phyloP scores from a whole-genome alignment of 805 yeast genomes.

The Candida pseudoglaebosa region DNA sequence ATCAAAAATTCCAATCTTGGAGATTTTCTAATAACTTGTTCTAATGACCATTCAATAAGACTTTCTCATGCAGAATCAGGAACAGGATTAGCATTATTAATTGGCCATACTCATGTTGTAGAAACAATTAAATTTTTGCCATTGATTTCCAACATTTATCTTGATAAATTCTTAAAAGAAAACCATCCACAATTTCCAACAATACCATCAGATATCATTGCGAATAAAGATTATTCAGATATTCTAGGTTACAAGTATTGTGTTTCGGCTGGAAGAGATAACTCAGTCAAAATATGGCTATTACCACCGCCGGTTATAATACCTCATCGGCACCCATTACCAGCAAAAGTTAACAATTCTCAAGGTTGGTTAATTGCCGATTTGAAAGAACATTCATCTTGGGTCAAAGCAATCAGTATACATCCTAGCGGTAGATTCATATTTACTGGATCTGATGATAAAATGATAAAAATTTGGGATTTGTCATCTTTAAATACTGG shows the following conservation, averaged over 20 bases:
- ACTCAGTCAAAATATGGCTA: slow-evolving; percentile 69
- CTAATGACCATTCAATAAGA: slow-evolving; percentile 74
- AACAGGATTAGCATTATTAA: slow-evolving; percentile 58
- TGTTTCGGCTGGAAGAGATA: slow-evolving; percentile 78
- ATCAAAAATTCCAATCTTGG: slow-evolving; percentile 28
- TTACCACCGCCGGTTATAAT: slow-evolving; percentile 62
- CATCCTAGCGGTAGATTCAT: slow-evolving; percentile 77
- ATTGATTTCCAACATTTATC: slow-evolving; percentile 35
- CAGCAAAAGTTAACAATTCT: slow-evolving; percentile 47
- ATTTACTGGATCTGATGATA: slow-evolving; percentile 77
- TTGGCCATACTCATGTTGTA: slow-evolving; percentile 81
- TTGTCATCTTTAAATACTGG: slow-evolving; percentile 35
- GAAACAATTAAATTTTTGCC: slow-evolving; percentile 74
- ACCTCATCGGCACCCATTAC: slow-evolving; percentile 53
- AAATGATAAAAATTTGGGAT: slow-evolving; percentile 75
- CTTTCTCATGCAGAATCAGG: slow-evolving; percentile 65
- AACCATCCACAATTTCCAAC: slow-evolving; percentile 27
- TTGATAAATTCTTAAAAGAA: slow-evolving; percentile 43
- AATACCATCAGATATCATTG: slow-evolving; percentile 27
- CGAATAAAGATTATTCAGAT: slow-evolving; percentile 23
- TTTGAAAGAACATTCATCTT: slow-evolving; percentile 73
- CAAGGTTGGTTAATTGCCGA: slow-evolving; percentile 57
- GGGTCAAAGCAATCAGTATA: slow-evolving; percentile 69
- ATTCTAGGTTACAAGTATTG: slow-evolving; percentile 64
- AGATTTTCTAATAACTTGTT: slow-evolving; percentile 64